Conservation (phyloP, 257 asterid genomes). For the Pogostemon cablin region DNA sequence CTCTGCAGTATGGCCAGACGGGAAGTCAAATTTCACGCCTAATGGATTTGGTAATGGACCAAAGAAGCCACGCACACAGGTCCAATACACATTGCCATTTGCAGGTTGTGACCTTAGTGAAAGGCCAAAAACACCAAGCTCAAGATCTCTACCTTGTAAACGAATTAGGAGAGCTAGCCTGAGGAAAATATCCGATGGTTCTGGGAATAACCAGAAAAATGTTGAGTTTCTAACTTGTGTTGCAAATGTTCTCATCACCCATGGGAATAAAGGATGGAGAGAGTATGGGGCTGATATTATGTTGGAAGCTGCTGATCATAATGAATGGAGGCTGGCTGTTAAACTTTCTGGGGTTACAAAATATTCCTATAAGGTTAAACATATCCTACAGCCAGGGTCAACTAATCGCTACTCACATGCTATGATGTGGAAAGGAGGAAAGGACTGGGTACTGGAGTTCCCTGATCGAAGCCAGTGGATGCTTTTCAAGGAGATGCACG, state of each 20-base stretch:
- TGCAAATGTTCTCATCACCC: conserved; percentile 78
- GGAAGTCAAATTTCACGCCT: conserved; percentile 49
- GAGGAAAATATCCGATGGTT: conserved; percentile 65
- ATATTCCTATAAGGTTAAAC: conserved; percentile 72
- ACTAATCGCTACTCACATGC: conserved; percentile 94
- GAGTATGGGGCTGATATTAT: conserved; percentile 73
- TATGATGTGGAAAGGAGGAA: conserved; percentile 99
- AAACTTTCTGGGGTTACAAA: conserved; percentile 74
- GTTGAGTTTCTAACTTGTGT: conserved; percentile 58
- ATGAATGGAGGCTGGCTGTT: conserved; percentile 85
- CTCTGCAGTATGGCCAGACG: conserved; percentile 63
- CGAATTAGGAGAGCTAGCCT: conserved; percentile 88
- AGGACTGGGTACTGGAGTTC: conserved; percentile 94
- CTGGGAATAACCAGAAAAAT: conserved; percentile 58
- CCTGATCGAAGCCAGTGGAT: conserved; percentile 92
- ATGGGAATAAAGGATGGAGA: conserved; percentile 91
- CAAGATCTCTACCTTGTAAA: conserved; percentile 69
- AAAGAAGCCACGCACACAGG: conserved; percentile 91
- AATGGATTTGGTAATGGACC: conserved; percentile 79
- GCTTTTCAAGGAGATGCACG: conserved; percentile 92
- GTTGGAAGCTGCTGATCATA: conserved; percentile 77
- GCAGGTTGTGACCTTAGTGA: conserved; percentile 57
- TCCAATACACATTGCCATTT: conserved; percentile 78
- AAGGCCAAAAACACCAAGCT: conserved; percentile 56
- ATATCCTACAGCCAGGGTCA: conserved; percentile 83